Conservation (phyloP, 306 rosid species). For the Sophora flavescens region DNA sequence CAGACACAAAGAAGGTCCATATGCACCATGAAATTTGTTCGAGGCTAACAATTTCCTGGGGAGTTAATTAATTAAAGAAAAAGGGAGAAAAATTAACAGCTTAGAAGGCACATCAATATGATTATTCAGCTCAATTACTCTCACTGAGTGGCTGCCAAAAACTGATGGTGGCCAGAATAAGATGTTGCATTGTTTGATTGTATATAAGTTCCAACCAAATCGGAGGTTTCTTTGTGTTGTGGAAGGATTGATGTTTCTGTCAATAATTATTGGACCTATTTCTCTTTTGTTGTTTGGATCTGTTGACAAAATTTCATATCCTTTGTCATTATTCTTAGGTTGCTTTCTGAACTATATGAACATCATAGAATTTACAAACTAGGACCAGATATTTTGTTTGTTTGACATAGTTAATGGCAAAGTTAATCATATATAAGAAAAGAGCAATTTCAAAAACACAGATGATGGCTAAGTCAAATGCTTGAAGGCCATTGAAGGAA, state of each 20-base stretch:
- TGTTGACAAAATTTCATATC: slow-evolving; percentile 26
- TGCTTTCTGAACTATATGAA: slow-evolving; percentile 43
- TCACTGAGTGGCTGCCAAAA: slow-evolving; percentile 37
- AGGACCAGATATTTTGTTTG: slow-evolving; percentile 29
- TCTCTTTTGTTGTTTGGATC: slow-evolving; percentile 47
- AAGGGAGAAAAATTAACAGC: not conserved
- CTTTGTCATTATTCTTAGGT: slow-evolving; percentile 44
- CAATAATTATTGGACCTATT: slow-evolving; percentile 35
- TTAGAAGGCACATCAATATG: slow-evolving; percentile 3
- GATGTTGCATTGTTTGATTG: slow-evolving; percentile 40
- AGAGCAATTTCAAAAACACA: slow-evolving; percentile 17
- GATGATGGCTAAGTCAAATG: slow-evolving; percentile 1
- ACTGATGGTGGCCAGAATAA: slow-evolving; percentile 17
- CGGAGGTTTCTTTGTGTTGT: slow-evolving; percentile 44
- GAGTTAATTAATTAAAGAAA: slow-evolving; percentile 22
- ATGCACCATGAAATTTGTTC: not conserved
- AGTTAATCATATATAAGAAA: slow-evolving; percentile 1
- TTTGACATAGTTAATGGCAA: slow-evolving; percentile 25
- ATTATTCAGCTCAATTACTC: slow-evolving; percentile 35
- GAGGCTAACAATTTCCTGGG: slow-evolving; percentile 7
- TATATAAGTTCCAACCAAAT: slow-evolving; percentile 50
- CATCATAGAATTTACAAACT: slow-evolving; percentile 10
- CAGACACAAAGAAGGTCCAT: slow-evolving; percentile 21
- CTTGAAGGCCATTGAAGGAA: slow-evolving; percentile 33
- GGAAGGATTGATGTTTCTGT: slow-evolving; percentile 40